Evolutionary conservation across 2,329 filamentous ascomycete genomes (phyloP), one percentile per base, ranked within the genome.

Genomic region (Fusarium sp.): DNA sequence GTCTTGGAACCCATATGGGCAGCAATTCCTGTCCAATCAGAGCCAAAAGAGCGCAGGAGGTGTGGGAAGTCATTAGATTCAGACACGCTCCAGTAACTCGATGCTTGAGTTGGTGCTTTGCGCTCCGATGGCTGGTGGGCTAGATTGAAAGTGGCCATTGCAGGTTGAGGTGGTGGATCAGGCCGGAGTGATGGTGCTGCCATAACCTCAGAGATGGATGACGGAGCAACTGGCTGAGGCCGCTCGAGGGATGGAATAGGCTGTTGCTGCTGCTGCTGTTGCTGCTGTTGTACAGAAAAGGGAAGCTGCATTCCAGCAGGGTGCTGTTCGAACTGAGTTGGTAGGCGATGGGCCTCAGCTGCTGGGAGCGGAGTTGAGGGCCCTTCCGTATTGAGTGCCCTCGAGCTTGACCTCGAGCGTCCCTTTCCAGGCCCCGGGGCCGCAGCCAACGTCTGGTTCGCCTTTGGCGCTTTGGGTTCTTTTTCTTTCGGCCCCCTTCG

Each of bases 11-110:
- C 90, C 90, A 96, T 94, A 72, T 93, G 88, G 50, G 84, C 84
- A 39, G 92, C 90, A 77, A 95, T 95, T 6, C 86, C 87, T 47
- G 82, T 81, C 87, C 91, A 96, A 75, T 96, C 91, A 17, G 90
- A 93, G 58, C 92, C 92, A 79, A 93, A 95, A 54, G 92, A 86
- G 49, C 84, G 85, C 45, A 96, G 82, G 58, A 93, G 84, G 56
- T 84, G 86, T 35, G 90, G 89, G 77, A 96, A 96, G 73, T 94
- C 92, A 45, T 85, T 90, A 54, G 90, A 85, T 79, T 96, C 92
- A 2, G 90, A 91, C 21, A 95, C 92, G 72, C 92, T 95, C 92
- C 92, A 96, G 77, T 96, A 96, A 77, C 92, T 95, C 2, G 91
- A 93, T 15, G 90, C 88, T 67, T 90, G 88, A 55, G 80, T 80